Evolutionary conservation across 2,329 filamentous ascomycete species (phyloP).

Genomic region (Chrysosporium queenslandicum): DNA sequence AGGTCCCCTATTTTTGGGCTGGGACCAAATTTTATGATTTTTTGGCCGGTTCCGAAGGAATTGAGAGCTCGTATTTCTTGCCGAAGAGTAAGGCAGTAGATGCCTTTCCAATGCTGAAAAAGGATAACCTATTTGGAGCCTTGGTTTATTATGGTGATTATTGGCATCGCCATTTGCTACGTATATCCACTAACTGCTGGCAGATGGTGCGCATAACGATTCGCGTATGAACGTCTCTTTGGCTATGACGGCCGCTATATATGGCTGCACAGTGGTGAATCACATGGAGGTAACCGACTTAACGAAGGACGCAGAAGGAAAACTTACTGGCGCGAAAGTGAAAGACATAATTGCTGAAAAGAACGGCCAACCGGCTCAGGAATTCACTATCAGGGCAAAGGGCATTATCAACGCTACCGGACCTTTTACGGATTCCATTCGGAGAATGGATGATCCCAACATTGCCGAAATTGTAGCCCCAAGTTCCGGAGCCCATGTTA

Average conservation of each 20-base stretch:
- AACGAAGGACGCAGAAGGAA: conserved; percentile 62
- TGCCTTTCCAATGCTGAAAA: conserved; percentile 80
- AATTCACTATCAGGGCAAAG: conserved; percentile 64
- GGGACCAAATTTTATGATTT: conserved; percentile 75
- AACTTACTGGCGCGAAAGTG: conserved; percentile 61
- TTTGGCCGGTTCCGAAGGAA: conserved; percentile 69
- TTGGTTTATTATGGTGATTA: conserved; percentile 67
- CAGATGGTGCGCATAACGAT: conserved; percentile 82
- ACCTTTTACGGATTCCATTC: conserved; percentile 75
- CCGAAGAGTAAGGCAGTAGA: conserved; percentile 78
- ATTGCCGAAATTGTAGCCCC: conserved; percentile 73
- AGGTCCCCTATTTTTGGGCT: conserved; percentile 63
- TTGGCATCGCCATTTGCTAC: not conserved
- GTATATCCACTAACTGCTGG: conserved; percentile 14
- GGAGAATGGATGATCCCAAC: conserved; percentile 67
- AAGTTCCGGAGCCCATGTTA: conserved; percentile 74
- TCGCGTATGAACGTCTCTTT: conserved; percentile 86
- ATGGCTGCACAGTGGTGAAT: conserved; percentile 72
- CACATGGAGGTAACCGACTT: conserved; percentile 71
- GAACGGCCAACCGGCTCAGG: conserved; percentile 51
- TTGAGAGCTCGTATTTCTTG: conserved; percentile 81
- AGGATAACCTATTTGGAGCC: conserved; percentile 65
- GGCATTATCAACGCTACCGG: conserved; percentile 83
- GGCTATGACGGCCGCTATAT: conserved; percentile 79
- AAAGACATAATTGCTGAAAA: conserved; percentile 60